These are phyloP conservation scores for Geum urbanum DNA, from an alignment of 306 rosid genomes.

Conservation along the genomic window DNA sequence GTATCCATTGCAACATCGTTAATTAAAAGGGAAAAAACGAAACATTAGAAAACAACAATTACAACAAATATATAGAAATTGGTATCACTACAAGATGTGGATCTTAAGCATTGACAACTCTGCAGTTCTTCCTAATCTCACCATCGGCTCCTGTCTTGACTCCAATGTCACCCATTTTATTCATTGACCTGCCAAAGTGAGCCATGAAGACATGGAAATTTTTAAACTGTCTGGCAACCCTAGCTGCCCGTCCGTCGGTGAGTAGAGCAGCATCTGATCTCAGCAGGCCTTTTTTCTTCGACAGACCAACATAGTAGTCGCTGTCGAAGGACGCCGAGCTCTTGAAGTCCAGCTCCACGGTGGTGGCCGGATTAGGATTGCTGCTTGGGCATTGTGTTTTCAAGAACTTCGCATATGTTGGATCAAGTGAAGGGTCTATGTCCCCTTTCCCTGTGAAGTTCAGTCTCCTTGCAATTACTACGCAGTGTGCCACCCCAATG, in stretches of 20 bases:
- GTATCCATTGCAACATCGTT: too few species aligned
- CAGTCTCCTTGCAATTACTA: conserved; percentile 25
- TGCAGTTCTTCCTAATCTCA: conserved; percentile 52
- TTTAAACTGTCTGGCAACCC: conserved; percentile 17
- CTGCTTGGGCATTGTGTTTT: conserved; percentile 19
- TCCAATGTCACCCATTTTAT: conserved; percentile 51
- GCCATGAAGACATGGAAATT: conserved; percentile 31
- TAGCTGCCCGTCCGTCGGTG: conserved; percentile 12
- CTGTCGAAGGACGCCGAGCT: conserved; percentile 36
- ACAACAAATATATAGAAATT: not conserved
- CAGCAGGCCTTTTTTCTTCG: conserved; percentile 42
- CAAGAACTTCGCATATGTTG: conserved; percentile 5
- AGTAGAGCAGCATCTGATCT: conserved; percentile 59
- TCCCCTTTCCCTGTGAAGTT: conserved; percentile 42
- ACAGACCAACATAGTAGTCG: conserved; percentile 36
- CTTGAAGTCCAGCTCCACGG: conserved; percentile 40
- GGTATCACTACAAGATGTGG: not conserved
- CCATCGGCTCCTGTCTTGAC: conserved; percentile 37
- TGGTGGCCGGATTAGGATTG: conserved; percentile 1
- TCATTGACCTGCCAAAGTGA: conserved; percentile 46
- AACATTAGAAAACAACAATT: too few species aligned
- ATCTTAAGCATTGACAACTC: conserved; percentile 40
- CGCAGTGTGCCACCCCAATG: conserved; percentile 40
- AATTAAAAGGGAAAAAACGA: not conserved
- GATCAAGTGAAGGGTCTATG: conserved; percentile 26